Evolutionary conservation across 2,329 filamentous ascomycete genomes (phyloP).

Genomic region (Botrytis fragariae): DNA sequence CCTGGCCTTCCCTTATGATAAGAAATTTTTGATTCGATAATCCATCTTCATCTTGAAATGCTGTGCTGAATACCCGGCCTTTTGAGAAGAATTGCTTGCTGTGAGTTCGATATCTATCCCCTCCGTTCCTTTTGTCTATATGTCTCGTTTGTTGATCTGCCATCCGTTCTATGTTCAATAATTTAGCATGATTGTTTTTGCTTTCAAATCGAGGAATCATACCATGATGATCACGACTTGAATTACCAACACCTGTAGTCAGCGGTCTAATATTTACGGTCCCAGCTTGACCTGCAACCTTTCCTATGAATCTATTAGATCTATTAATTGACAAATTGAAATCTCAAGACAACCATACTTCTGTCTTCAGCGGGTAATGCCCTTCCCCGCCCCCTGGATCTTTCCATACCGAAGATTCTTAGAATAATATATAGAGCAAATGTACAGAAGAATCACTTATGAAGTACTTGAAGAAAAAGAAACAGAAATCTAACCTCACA

Average conservation of each 20-base stretch:
- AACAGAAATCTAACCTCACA: background rate
- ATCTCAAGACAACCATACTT: background rate
- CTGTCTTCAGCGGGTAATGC: background rate
- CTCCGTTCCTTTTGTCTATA: background rate
- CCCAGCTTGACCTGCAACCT: background rate
- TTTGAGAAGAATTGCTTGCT: background rate
- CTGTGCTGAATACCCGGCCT: background rate
- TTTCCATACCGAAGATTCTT: background rate
- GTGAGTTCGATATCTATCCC: background rate
- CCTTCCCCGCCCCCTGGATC: background rate
- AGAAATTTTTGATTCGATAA: background rate
- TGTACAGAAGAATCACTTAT: background rate
- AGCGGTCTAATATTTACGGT: background rate
- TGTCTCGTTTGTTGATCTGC: background rate
- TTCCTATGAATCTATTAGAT: background rate
- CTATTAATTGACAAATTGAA: background rate
- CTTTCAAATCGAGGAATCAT: background rate
- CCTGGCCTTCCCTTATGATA: background rate
- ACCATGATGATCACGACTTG: background rate
- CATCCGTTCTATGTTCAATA: background rate
- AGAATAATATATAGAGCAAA: background rate
- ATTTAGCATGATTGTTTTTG: background rate
- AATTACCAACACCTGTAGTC: background rate
- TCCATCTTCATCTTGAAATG: background rate
- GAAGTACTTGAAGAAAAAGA: background rate